Conservation (phyloP, 805 yeast genomes). For the Pichia exigua region DNA sequence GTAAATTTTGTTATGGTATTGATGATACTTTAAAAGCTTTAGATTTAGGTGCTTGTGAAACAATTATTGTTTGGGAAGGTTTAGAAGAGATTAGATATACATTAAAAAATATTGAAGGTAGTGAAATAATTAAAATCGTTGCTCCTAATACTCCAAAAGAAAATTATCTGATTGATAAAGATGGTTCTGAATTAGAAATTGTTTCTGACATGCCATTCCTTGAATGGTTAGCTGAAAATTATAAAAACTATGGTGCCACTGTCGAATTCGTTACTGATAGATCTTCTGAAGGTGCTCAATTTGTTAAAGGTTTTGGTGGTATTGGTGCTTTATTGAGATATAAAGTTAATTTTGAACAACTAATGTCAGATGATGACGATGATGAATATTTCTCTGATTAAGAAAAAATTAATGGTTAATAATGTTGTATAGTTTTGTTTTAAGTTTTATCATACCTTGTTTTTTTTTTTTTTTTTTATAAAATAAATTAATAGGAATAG, state of each 20-base stretch:
- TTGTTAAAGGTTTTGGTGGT: slow-evolving; percentile 98
- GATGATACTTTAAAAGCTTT: slow-evolving; percentile 94
- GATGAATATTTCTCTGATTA: slow-evolving; percentile 56
- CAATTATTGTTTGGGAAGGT: slow-evolving; percentile 86
- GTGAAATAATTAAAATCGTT: slow-evolving; percentile 64
- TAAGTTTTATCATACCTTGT: slow-evolving; percentile 3
- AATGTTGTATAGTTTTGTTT: slow-evolving; percentile 7
- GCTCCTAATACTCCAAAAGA: slow-evolving; percentile 69
- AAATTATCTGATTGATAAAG: slow-evolving; percentile 69
- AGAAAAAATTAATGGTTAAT: slow-evolving; percentile 9
- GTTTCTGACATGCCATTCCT: slow-evolving; percentile 76
- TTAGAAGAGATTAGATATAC: slow-evolving; percentile 79
- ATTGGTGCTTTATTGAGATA: slow-evolving; percentile 94
- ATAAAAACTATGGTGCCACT: slow-evolving; percentile 88
- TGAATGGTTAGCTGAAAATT: slow-evolving; percentile 98
- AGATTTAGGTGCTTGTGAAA: slow-evolving; percentile 94
- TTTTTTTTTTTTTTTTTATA: slow-evolving; percentile 1
- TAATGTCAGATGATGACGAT: slow-evolving; percentile 82
- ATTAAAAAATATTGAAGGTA: slow-evolving; percentile 75
- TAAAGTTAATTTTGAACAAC: slow-evolving; percentile 94
- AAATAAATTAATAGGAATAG: not conserved
- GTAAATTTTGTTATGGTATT: slow-evolving; percentile 95
- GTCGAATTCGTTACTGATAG: slow-evolving; percentile 95
- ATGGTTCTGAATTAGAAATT: slow-evolving; percentile 86
- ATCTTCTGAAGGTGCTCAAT: slow-evolving; percentile 98